These are phyloP conservation scores for Phytophthora foliorum DNA, from an alignment of 352 stramenopile genomes.

Conservation along the genomic window DNA sequence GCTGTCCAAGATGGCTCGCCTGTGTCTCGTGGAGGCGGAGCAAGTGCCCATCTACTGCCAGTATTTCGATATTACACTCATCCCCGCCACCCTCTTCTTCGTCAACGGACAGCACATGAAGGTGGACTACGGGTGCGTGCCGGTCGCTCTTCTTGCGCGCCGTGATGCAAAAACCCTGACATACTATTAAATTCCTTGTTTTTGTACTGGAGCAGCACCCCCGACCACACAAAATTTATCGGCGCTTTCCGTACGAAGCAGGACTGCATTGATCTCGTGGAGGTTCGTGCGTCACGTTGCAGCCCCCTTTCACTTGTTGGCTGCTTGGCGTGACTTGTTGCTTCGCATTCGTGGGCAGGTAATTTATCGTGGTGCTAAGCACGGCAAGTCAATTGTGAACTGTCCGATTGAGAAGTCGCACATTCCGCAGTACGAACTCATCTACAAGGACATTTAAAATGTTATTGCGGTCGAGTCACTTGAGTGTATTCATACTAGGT, in stretches of 20 bases:
- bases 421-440: conserved; percentile 85
- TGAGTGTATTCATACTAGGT: conserved; percentile 40
- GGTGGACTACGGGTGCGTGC: conserved; percentile 86
- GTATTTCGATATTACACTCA: conserved; percentile 91
- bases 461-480: conserved; percentile 15
- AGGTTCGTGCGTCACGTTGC: conserved; percentile 52
- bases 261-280: conserved; percentile 89
- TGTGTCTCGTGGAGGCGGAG: conserved; percentile 83
- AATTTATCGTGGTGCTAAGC: conserved; percentile 83
- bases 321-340: not conserved
- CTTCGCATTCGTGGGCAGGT: conserved; percentile 61
- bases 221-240: conserved; percentile 91
- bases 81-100: conserved; percentile 90
- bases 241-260: conserved; percentile 81
- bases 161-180: not conserved
- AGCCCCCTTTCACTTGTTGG: not conserved
- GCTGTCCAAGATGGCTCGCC: conserved; percentile 82
- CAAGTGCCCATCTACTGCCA: conserved; percentile 83
- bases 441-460: conserved; percentile 85
- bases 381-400: conserved; percentile 83
- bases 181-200: not conserved
- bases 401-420: conserved; percentile 82
- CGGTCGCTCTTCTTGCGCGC: not conserved
- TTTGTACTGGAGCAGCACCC: conserved; percentile 51
- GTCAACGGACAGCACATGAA: conserved; percentile 92